Base-by-base conservation (phyloP, 805 yeast genomes). In the Candida koratica region DNA sequence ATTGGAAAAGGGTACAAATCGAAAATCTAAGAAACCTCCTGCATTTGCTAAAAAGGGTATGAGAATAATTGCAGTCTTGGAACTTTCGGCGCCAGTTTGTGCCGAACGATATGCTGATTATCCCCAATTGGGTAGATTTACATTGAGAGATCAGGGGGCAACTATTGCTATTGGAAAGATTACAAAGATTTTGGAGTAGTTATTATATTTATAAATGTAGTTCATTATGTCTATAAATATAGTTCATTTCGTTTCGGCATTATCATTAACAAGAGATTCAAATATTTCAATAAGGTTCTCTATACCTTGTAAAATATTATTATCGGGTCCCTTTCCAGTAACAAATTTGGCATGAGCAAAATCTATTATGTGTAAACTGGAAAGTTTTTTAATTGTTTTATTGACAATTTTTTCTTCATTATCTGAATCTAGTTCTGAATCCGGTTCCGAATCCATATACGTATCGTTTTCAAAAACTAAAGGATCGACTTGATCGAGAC, bases 161-260 rank as follows among this genome's bases (percentile, higher is more conserved):
- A 93, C 98, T 36, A 89, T 93, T 66, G 99, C 98, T 47, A 93
- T 93, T 63, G 99, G 99, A 67, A 89, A 90, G 67, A 87, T 93
- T 54, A 85, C 95, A 42, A 90, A 90, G 69, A 69, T 93, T 25
- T 32, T 38, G 20, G 41, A 38, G 47, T 69, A 88, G 10, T n/a
- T 25, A 25, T n/a, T n/a, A n/a, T n/a, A 14, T n/a, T 14, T 6
- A 6, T 24, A 6, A 6, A n/a, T 28, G 30, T 27, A 6, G 16
- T 27, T 22, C n/a, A 15, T 27, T 24, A 24, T 6, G 11, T 24
- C 13, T n/a, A 13, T 17, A 14, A 19, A 6, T 19, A 11, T 8
- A n/a, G 11, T 13, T 32, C 17, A 4, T 20, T 20, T 6, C 25
- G 13, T 20, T 10, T 5, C 15, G 14, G 6, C 22, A 6, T 17